Evolutionary conservation across 176 grass and related monocot genomes (phyloP).

Genomic region (Panicum miliaceum): DNA sequence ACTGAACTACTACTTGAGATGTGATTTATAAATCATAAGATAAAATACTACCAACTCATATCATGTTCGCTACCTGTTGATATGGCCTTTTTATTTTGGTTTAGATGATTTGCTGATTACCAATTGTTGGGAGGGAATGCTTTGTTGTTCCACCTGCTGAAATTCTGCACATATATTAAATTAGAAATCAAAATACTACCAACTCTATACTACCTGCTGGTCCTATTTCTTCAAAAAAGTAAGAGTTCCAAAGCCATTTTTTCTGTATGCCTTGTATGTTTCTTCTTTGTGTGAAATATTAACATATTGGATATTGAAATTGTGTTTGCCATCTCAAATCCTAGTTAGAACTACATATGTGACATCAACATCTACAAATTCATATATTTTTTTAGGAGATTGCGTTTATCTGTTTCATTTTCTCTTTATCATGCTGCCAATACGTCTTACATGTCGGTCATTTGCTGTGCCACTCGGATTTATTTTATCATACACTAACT

Average conservation of each 20-base stretch:
- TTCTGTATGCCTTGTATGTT: neutral
- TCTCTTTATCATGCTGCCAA: neutral
- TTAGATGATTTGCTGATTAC: neutral
- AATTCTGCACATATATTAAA: too few relatives aligned
- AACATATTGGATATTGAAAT: neutral
- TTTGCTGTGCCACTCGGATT: neutral
- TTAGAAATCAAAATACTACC: too few relatives aligned
- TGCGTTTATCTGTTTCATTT: neutral
- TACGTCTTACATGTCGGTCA: neutral
- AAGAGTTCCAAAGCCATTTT: neutral
- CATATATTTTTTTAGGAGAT: neutral
- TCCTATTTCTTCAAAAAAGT: neutral
- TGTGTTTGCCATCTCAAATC: too few relatives aligned
- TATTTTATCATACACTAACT: too few relatives aligned
- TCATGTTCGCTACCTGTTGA: neutral
- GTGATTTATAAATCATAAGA: neutral
- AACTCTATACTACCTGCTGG: too few relatives aligned
- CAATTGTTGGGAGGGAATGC: neutral
- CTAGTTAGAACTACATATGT: neutral
- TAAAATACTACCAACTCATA: neutral
- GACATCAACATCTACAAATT: neutral
- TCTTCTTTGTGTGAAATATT: neutral
- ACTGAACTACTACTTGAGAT: neutral
- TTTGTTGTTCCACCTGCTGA: neutral
- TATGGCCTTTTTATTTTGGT: neutral